Base-by-base conservation (phyloP, 1,284 basidiomycete species). In the Apiotrichum porosum region DNA sequence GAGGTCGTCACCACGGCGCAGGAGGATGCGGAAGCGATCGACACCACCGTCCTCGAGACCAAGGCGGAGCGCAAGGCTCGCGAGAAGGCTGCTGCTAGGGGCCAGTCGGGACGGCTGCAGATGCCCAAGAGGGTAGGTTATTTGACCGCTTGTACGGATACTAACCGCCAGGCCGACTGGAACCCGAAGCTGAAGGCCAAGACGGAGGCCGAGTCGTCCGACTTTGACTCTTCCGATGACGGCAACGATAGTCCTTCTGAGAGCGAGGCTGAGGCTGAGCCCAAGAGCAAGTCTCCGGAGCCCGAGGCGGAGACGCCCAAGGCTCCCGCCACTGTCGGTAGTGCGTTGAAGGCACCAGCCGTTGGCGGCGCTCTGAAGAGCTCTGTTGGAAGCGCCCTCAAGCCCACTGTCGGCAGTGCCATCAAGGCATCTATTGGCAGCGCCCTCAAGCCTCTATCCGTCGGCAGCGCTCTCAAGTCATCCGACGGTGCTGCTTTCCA, bases 1-100 rank as follows among this genome's bases (percentile, higher is more conserved):
- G 85, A 88, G 61, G 71, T 68, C 5, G 54, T 88, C 58, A 80
- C 84, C 52, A 81, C 79, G 50, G 76, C 70, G 19, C 49, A 37
- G 3, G 56, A 33, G n/a, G 57, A 52, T 37, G 79, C 79, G 6
- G 78, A 78, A 50, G 68, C 65, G 18, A 62, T 43, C 66, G 76
- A 37, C 77, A 70, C 31, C 74, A 73, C 38, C 71, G 64, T 36
- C 71, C 55, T 56, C 59, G 68, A 44, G 66, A 60, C 51, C 26
- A 62, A 61, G 35, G 50, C 48, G 6, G 60, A 62, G 41, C 35
- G 49, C 14, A 62, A 57, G 36, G 49, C 57, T 3, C 39, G 52
- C 4, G 53, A 49, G 21, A 55, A 56, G 44, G 52, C 55, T 5
- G 41, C 50, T n/a, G 56, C 50, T 4, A 53, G 49, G 31, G 54